Conservation (phyloP, 2,329 filamentous ascomycete species). For the Ramichloridium luteum region DNA sequence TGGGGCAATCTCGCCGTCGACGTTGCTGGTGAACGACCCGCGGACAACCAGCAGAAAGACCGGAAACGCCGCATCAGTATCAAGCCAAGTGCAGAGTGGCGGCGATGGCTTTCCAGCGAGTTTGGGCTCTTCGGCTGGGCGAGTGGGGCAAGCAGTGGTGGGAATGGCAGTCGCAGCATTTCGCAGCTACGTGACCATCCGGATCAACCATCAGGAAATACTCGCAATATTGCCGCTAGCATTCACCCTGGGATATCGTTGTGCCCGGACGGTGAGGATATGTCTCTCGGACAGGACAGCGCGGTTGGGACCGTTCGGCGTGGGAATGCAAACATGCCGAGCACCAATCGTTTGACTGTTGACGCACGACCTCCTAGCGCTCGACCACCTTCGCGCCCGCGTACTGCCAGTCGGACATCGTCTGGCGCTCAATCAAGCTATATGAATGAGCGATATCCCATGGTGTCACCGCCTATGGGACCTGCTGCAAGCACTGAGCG, state of each 20-base stretch:
- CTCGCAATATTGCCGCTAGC: too few species aligned
- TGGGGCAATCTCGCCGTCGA: slow-evolving; percentile 1
- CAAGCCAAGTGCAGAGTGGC: slow-evolving; percentile 34
- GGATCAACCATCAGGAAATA: too few species aligned
- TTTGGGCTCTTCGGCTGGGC: slow-evolving; percentile 26
- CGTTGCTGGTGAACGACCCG: too few species aligned
- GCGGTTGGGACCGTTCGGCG: slow-evolving; percentile 2
- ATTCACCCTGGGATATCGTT: slow-evolving; percentile 7
- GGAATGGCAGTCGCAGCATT: slow-evolving; percentile 7
- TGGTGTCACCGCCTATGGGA: slow-evolving; percentile 26
- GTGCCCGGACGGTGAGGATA: slow-evolving; percentile 6
- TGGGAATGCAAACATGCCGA: too few species aligned
- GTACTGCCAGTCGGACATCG: slow-evolving; percentile 6
- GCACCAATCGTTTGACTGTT: too few species aligned
- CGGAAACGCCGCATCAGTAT: slow-evolving; percentile 9
- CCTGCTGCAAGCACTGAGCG: too few species aligned
- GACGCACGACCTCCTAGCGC: too few species aligned
- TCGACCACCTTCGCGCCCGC: slow-evolving; percentile 5
- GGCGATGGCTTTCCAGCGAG: slow-evolving; percentile 35
- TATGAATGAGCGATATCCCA: slow-evolving; percentile 36
- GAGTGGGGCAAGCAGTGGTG: slow-evolving; percentile 5
- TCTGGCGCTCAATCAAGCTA: slow-evolving; percentile 19
- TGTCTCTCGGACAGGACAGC: slow-evolving; percentile 6
- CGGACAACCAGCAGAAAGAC: background rate
- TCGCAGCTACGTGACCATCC: too few species aligned